Evolutionary conservation across 345 rosid species (phyloP), one percentile per base, ranked within the genome.

Genomic region (Ricinus communis): DNA sequence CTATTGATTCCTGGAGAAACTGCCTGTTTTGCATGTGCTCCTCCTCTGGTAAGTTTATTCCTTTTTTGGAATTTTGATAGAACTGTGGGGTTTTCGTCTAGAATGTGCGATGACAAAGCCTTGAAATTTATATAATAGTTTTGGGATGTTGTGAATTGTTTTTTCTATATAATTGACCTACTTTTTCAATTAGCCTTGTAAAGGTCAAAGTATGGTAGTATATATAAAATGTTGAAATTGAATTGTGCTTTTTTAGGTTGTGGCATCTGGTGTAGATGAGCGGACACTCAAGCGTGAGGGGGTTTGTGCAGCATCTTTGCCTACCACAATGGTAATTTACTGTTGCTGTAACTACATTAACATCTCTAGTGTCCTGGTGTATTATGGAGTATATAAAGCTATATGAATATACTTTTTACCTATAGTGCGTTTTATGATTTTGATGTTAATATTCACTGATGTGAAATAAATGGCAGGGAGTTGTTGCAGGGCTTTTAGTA

Each of bases 1-100:
- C 82, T 95, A 76, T 78, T 95, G 77, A 84, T 90, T 85, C 97
- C 97, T 0, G 97, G 97, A 83, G 97, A 89, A 83, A 90, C 97
- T 74, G 97, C 97, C 63, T 95, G 97, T 82, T 95, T 95, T 89
- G 97, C 99, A 16, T 91, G 97, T 85, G 96, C 99, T 25, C 99
- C 97, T 64, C 99, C 97, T 58, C 74, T 95, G 85, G 99, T 94
- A 86, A 71, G 81, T 50, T 59, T 45, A n/a, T 63, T 54, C 28
- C 40, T 38, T 45, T 47, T 28, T 70, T 46, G 65, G 19, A 41
- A 31, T 25, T 58, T 57, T 25, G 71, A 71, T 43, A 56, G 65
- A 41, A 12, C 36, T 47, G 41, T 47, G 58, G 40, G 65, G 38
- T 28, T 56, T 79, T 50, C 5, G 24, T 45, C 40, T 47, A 31